Evolutionary conservation across 2,329 filamentous ascomycete species (phyloP).

Genomic region (Fusarium chaquense): DNA sequence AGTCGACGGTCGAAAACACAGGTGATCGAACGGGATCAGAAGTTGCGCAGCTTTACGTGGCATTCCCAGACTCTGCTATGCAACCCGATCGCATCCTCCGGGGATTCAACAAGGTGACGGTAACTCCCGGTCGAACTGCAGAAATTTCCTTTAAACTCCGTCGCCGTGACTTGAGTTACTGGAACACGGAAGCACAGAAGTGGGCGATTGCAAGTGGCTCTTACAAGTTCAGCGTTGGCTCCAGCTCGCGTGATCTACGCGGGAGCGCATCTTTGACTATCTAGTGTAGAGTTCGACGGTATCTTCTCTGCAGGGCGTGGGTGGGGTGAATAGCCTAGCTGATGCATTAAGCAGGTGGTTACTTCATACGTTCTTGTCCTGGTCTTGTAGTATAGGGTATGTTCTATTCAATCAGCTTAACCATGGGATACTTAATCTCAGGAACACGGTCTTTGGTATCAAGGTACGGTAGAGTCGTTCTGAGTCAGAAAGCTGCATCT

Average conservation of each 20-base stretch:
- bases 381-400: too few species aligned
- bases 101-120: neutral
- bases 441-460: neutral
- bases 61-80: neutral
- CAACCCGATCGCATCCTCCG: neutral
- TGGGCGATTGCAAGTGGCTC: neutral
- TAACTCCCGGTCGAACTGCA: neutral
- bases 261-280: neutral
- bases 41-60: neutral
- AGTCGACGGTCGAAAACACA: neutral
- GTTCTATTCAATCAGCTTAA: too few species aligned
- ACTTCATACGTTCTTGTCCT: too few species aligned
- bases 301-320: too few species aligned
- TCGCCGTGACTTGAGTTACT: neutral
- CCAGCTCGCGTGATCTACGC: neutral
- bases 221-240: neutral
- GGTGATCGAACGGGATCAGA: neutral
- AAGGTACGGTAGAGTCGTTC: neutral
- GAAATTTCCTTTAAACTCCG: neutral
- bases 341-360: too few species aligned
- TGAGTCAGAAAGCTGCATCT: neutral
- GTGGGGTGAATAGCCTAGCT: too few species aligned
- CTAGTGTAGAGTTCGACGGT: neutral
- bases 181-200: neutral
- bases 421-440: too few species aligned